Conservation (phyloP, 805 yeast species). For the Phaffomyces antillensis region DNA sequence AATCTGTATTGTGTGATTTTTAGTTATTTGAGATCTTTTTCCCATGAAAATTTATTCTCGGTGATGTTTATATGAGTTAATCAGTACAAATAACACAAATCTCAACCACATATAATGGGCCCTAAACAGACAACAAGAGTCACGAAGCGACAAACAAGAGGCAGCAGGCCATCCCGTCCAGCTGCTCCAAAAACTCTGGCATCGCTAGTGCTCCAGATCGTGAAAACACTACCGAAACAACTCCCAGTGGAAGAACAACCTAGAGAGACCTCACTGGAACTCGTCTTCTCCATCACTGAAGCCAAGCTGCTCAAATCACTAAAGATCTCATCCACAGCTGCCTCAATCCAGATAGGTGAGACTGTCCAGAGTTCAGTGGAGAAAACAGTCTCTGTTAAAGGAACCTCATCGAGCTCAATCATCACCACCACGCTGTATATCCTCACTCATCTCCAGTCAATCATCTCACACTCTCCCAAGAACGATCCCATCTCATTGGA, state of each 20-base stretch:
- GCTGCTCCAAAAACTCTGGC: neutral
- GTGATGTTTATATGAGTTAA: no score
- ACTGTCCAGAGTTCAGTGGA: conserved; percentile 5
- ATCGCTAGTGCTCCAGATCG: neutral
- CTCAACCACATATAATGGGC: neutral
- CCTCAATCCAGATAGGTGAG: neutral
- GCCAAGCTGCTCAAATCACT: neutral
- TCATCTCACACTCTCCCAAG: neutral
- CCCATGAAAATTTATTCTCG: no score
- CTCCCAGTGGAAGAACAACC: neutral
- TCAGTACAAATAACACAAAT: no score
- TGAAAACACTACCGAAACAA: neutral
- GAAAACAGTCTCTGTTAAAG: conserved; percentile 2
- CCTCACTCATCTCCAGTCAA: neutral
- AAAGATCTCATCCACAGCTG: neutral
- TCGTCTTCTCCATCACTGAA: conserved; percentile 2
- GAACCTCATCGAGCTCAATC: neutral
- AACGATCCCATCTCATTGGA: neutral
- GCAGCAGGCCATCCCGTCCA: neutral
- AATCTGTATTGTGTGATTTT: no score
- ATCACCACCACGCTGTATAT: neutral
- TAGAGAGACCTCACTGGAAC: neutral
- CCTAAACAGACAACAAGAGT: neutral
- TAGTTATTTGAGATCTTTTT: no score
- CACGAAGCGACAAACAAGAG: neutral